Evolutionary conservation across 192 early-diverging fungal genomes (phyloP).

Genomic region (Fimicolochytrium jonesii): DNA sequence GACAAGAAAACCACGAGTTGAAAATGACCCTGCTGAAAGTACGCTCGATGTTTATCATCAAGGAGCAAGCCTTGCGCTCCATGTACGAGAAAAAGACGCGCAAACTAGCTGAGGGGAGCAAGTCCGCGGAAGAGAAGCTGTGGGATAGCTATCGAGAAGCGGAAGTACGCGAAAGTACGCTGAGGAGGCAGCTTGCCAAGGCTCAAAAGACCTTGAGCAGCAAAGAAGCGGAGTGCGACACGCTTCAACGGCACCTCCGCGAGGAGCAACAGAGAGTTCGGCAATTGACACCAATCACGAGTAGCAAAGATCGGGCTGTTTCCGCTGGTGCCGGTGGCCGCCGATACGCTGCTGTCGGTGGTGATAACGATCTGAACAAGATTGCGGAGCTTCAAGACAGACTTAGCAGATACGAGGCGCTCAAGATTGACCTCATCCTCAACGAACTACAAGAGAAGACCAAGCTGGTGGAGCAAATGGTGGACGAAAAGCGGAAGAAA

Average conservation of each 20-base stretch:
- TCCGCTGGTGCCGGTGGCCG: slow-evolving; percentile 24
- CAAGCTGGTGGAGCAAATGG: slow-evolving; percentile 35
- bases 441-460: slow-evolving; percentile 47
- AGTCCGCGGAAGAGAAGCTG: slow-evolving; percentile 51
- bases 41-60: slow-evolving; percentile 48
- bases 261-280: slow-evolving; percentile 42
- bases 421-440: slow-evolving; percentile 46
- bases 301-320: slow-evolving; percentile 25
- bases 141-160: slow-evolving; percentile 57
- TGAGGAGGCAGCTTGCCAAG: slow-evolving; percentile 45
- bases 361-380: slow-evolving; percentile 14
- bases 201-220: slow-evolving; percentile 32
- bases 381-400: slow-evolving; percentile 33
- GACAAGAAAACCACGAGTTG: slow-evolving; percentile 44
- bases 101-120: slow-evolving; percentile 44
- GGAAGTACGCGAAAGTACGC: slow-evolving; percentile 44
- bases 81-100: slow-evolving; percentile 46
- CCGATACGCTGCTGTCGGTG: neutral
- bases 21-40: slow-evolving; percentile 53
- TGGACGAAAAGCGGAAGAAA: slow-evolving; percentile 29
- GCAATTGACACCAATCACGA: slow-evolving; percentile 31
- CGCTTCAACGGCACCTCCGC: slow-evolving; percentile 37
- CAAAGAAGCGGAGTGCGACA: slow-evolving; percentile 38
- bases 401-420: slow-evolving; percentile 38
- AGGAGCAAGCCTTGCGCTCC: slow-evolving; percentile 44